Evolutionary conservation across 371 early-diverging fungal genomes (phyloP).

Genomic region (Mucor sp.): DNA sequence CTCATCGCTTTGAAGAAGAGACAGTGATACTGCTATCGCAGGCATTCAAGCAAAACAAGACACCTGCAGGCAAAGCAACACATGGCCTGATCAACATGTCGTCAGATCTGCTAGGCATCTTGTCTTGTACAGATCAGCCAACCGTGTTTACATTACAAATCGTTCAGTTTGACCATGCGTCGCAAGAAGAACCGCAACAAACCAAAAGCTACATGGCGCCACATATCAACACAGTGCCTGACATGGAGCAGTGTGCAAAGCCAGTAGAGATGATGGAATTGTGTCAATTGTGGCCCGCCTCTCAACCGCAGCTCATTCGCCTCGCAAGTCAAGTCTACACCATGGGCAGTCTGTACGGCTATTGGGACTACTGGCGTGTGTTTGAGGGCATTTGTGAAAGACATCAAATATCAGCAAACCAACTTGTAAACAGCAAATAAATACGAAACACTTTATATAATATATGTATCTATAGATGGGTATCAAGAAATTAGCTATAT

Average conservation of each 20-base stretch:
- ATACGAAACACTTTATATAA: background rate
- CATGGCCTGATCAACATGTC: conserved; percentile 21
- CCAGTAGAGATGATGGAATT: conserved; percentile 33
- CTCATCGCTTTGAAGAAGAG: conserved; percentile 27
- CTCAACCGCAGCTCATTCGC: conserved; percentile 15
- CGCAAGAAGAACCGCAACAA: no score
- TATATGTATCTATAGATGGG: background rate
- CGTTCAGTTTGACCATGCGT: background rate
- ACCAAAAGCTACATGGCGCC: background rate
- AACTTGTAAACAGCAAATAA: conserved; percentile 14
- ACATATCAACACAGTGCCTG: conserved; percentile 7
- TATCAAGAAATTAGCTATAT: background rate
- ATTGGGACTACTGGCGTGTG: conserved; percentile 47
- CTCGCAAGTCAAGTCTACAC: conserved; percentile 32
- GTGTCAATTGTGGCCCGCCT: conserved; percentile 30
- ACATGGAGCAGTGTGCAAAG: conserved; percentile 1
- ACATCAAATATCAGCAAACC: conserved; percentile 33
- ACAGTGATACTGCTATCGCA: conserved; percentile 16
- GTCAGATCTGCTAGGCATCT: conserved; percentile 15
- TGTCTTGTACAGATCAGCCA: conserved; percentile 12
- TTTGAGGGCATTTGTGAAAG: conserved; percentile 43
- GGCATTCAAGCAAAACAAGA: conserved; percentile 3
- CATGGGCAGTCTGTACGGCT: conserved; percentile 38
- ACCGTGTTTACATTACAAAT: conserved; percentile 20
- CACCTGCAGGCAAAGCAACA: background rate